Percentiles rank a stretch among this genome's conserved stretches.
Conservation (phyloP, 306 rosid genomes). For the Prunus padus region DNA sequence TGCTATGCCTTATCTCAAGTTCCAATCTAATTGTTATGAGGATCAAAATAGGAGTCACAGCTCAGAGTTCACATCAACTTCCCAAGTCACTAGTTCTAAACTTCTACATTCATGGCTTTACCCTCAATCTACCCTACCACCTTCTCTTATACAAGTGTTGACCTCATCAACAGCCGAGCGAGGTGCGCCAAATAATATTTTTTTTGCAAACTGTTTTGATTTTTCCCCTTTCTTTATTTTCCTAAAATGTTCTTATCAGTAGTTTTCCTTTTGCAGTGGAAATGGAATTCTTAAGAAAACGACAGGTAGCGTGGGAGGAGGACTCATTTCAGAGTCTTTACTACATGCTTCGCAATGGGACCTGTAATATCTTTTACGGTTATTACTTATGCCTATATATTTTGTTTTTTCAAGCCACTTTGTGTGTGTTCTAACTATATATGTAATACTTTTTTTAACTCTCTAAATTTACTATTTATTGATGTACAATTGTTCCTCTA, state of each 20-base stretch:
- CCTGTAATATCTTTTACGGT: conserved; percentile 91
- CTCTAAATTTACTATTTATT: not conserved
- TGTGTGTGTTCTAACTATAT: not conserved
- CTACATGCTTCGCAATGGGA: conserved; percentile 72
- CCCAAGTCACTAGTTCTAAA: conserved; percentile 31
- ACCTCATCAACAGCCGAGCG: conserved; percentile 62
- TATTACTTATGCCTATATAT: conserved; percentile 20
- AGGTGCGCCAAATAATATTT: conserved; percentile 38
- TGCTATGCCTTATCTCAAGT: conserved; percentile 35
- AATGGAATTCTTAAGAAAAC: conserved; percentile 65
- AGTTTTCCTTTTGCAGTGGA: conserved; percentile 46
- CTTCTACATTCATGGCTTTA: conserved; percentile 83
- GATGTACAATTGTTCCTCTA: not conserved
- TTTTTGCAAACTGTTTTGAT: not conserved
- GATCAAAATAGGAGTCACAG: conserved; percentile 36
- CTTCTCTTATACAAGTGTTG: conserved; percentile 68
- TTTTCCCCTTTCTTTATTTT: not conserved
- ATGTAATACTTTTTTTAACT: conserved; percentile 8
- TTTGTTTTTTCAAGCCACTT: not conserved
- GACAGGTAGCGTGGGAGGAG: conserved; percentile 82
- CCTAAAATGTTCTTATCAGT: conserved; percentile 15
- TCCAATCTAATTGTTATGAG: conserved; percentile 21
- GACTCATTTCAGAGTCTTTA: conserved; percentile 88
- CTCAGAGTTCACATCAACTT: conserved; percentile 28
- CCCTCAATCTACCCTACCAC: conserved; percentile 70